Percentiles rank a stretch among this genome's conserved stretches.
Evolutionary conservation across 2,329 filamentous ascomycete genomes (phyloP).

Genomic region (Penicillium sp.): DNA sequence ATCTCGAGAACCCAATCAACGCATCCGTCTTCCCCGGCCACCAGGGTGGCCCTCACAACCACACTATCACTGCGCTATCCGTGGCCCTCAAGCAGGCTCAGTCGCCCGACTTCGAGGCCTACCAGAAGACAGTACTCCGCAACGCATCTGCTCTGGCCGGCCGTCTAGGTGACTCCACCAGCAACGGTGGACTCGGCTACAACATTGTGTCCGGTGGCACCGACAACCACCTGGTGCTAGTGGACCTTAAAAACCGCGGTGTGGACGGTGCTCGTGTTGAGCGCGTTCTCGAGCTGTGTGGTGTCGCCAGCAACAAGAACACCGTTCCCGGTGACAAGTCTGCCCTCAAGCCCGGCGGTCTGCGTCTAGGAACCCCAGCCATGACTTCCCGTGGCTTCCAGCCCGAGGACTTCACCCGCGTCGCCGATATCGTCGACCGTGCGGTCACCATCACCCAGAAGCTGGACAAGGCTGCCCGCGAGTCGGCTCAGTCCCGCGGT

Average conservation of each 20-base stretch:
- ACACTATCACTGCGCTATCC: constrained; percentile 94
- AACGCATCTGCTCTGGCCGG: constrained; percentile 88
- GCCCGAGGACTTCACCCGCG: constrained; percentile 75
- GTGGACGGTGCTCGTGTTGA: constrained; percentile 91
- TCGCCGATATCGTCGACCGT: constrained; percentile 76
- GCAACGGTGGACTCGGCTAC: constrained; percentile 64
- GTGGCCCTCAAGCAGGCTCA: constrained; percentile 93
- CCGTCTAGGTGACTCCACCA: constrained; percentile 61
- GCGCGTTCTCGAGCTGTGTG: constrained; percentile 79
- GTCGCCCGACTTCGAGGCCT: constrained; percentile 79
- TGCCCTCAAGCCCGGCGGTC: constrained; percentile 81
- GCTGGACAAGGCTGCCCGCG: constrained; percentile 57
- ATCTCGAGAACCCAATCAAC: constrained; percentile 94
- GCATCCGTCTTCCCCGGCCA: constrained; percentile 98
- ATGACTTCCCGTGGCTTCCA: constrained; percentile 96
- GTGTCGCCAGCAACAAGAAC: constrained; percentile 98
- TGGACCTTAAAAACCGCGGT: constrained; percentile 78
- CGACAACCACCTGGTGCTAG: constrained; percentile 92
- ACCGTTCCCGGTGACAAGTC: constrained; percentile 93
- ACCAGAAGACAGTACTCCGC: constrained; percentile 83
- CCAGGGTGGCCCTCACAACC: constrained; percentile 97
- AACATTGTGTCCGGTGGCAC: constrained; percentile 92
- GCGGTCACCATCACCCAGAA: constrained; percentile 70
- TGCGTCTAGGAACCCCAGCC: constrained; percentile 88
- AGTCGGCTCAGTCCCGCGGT: constrained; percentile 71